Percentiles rank a stretch among this genome's conserved stretches.
These are phyloP conservation scores for Arctostaphylos glauca DNA, from an alignment of 148 eudicot species.

Conservation along the genomic window DNA sequence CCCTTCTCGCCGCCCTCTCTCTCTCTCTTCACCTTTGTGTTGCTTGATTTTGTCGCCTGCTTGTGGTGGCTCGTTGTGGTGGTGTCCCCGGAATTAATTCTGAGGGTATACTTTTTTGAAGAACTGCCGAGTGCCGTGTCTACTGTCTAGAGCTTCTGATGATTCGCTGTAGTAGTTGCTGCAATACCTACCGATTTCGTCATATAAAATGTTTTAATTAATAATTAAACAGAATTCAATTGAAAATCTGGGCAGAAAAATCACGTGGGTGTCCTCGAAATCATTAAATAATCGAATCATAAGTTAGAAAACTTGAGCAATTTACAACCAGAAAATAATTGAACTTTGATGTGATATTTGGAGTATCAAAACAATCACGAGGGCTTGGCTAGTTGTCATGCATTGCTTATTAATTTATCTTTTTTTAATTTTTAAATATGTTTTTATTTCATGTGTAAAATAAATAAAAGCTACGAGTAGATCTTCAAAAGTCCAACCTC, in stretches of 20 bases:
- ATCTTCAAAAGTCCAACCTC: too few relatives aligned
- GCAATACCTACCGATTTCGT: conserved; percentile 40
- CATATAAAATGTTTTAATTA: background rate
- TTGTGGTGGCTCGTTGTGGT: conserved; percentile 16
- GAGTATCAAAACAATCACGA: too few relatives aligned
- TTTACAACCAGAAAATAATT: too few relatives aligned
- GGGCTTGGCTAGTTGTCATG: too few relatives aligned
- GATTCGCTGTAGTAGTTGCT: conserved; percentile 59
- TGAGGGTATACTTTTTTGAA: conserved; percentile 30
- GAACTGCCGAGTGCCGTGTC: too few relatives aligned
- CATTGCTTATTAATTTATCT: too few relatives aligned
- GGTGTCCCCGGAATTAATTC: background rate
- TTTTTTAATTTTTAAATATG: too few relatives aligned
- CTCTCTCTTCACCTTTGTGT: conserved; percentile 24
- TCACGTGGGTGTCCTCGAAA: background rate
- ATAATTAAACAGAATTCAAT: background rate
- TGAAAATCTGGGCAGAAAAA: background rate
- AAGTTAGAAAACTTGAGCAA: too few relatives aligned
- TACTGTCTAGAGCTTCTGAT: conserved; percentile 34
- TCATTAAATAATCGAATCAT: too few relatives aligned
- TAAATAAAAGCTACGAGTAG: too few relatives aligned
- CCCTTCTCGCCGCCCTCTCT: conserved; percentile 28
- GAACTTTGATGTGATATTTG: too few relatives aligned
- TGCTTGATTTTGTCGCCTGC: conserved; percentile 32
- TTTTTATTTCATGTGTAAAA: too few relatives aligned